phyloP scores from a whole-genome alignment of 345 rosid genomes.

The Heritiera littoralis region DNA sequence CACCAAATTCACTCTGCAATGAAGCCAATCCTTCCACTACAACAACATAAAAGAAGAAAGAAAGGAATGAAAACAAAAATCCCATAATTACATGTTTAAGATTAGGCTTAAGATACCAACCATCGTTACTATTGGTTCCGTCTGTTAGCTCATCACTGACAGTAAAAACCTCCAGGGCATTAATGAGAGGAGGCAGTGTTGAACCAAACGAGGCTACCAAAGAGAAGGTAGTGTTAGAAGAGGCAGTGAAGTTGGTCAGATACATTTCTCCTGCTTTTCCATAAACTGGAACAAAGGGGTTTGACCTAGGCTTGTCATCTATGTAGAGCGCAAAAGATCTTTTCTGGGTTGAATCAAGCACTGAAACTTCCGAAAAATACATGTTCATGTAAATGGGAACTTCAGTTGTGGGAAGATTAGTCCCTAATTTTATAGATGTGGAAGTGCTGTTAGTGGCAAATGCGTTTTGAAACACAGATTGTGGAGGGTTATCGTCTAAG shows the following conservation, averaged over 20 bases:
- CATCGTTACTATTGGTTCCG: constrained; percentile 40
- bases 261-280: constrained; percentile 24
- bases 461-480: constrained; percentile 37
- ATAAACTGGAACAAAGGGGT: constrained; percentile 36
- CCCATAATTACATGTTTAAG: neutral
- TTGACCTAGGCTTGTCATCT: constrained; percentile 8
- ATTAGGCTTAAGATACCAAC: constrained; percentile 18
- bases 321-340: constrained; percentile 36
- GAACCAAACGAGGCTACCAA: constrained; percentile 38
- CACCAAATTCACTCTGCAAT: constrained; percentile 20
- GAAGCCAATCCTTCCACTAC: constrained; percentile 39
- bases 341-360: constrained; percentile 33
- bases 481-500: constrained; percentile 40
- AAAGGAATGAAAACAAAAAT: neutral
- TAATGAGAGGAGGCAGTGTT: constrained; percentile 50
- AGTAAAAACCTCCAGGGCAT: constrained; percentile 43
- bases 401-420: constrained; percentile 24
- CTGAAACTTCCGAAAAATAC: constrained; percentile 48
- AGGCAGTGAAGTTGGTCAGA: constrained; percentile 23
- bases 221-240: constrained; percentile 37
- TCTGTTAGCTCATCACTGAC: constrained; percentile 29
- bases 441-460: constrained; percentile 28
- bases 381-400: constrained; percentile 35
- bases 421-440: neutral
- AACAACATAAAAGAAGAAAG: neutral